phyloP scores from a whole-genome alignment of 1,284 basidiomycete genomes.

The Moesziomyces antarcticus region DNA sequence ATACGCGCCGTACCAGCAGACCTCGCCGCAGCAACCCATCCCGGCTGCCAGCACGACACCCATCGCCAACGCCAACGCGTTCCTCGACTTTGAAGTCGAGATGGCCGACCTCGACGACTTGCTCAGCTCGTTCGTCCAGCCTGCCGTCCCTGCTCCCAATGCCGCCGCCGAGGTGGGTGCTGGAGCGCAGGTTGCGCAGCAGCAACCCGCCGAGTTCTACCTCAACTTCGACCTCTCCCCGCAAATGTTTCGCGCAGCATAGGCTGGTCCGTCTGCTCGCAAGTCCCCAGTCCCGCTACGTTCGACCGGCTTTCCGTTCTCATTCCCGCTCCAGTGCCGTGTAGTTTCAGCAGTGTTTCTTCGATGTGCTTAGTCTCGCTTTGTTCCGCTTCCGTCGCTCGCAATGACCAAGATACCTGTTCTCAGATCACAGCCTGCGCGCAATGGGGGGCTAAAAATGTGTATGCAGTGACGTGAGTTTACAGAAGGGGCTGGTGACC shows the following conservation, averaged over 20 bases:
- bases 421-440: too few species aligned
- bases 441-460: not conserved
- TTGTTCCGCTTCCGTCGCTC: not conserved
- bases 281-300: too few species aligned
- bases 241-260: slow-evolving; percentile 6
- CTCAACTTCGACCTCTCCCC: slow-evolving; percentile 31
- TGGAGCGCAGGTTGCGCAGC: not conserved
- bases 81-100: slow-evolving; percentile 14
- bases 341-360: not conserved
- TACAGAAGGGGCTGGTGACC: not conserved
- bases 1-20: slow-evolving; percentile 3
- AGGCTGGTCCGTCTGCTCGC: not conserved
- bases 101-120: slow-evolving; percentile 22
- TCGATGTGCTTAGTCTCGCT: not conserved
- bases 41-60: not conserved
- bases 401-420: not conserved
- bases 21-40: not conserved
- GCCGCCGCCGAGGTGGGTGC: not conserved
- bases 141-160: not conserved
- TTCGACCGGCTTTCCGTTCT: not conserved
- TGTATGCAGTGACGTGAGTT: not conserved
- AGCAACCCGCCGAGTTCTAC: slow-evolving; percentile 3
- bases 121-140: slow-evolving; percentile 4
- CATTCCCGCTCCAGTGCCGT: not conserved
- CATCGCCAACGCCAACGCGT: not conserved